Base-by-base conservation (phyloP, 2,329 filamentous ascomycete genomes). In the Fusarium caatingaense region DNA sequence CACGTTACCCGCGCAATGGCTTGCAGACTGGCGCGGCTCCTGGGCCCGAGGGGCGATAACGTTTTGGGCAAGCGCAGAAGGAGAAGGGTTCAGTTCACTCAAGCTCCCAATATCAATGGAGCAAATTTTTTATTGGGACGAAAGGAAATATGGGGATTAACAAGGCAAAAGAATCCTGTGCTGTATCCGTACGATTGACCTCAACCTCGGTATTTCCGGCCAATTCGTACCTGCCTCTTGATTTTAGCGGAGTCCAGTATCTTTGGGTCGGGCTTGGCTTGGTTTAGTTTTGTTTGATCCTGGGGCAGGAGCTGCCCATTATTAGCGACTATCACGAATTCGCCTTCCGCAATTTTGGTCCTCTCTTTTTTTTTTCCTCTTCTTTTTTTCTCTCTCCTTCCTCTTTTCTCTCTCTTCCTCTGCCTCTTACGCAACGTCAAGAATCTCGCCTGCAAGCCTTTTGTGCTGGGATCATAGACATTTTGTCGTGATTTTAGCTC, bases 1-100 rank as follows among this genome's bases (percentile, higher is more conserved):
- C 71, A 70, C 72, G 58, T 54, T 64, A 54, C 68, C 71, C 73
- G 71, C 72, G 42, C 53, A 57, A 54, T 68, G 72, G 60, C 60
- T 62, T 67, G 67, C 67, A 70, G 64, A 56, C 58, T 70, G 51
- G 47, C 37, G 55, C 45, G 49, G 62, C 55, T 64, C 44, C 50
- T 64, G 42, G 55, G 54, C 41, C 55, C 63, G 48, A 60, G 60
- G 53, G 61, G 44, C 46, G 53, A 57, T 47, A 48, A 56, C 67
- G 46, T 49, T 69, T 65, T 62, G n/a, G 68, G 68, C 37, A 64
- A 54, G 60, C 51, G 18, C n/a, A 27, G 21, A 30, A n/a, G 34
- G 18, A 50, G 47, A 41, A 41, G 32, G 32, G 30, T 57, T 46
- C 49, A 47, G 46, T n/a, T 6, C 34, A n/a, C 34, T 45, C 30